Evolutionary conservation across 495 filamentous ascomycete species (phyloP).

Genomic region (Hypomontagnella submonticulosa): DNA sequence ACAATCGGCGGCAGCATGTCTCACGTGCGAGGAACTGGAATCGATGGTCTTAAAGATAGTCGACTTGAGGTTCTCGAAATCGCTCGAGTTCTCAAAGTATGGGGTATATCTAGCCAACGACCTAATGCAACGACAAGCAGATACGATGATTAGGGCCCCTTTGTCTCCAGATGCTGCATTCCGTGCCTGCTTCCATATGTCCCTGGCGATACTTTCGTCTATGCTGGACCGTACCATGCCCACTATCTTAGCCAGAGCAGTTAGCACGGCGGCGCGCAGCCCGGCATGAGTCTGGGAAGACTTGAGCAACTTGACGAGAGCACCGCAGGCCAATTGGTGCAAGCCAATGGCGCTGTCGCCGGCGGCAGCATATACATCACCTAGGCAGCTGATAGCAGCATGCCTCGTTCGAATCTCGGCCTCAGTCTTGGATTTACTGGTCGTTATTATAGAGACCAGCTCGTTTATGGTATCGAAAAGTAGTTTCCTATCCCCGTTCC

Average conservation of each 20-base stretch:
- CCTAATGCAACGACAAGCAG: slow-evolving; percentile 83
- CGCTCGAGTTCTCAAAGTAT: slow-evolving; percentile 88
- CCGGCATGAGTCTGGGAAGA: slow-evolving; percentile 81
- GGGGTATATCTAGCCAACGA: slow-evolving; percentile 73
- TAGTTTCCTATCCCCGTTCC: slow-evolving; percentile 87
- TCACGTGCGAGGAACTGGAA: slow-evolving; percentile 73
- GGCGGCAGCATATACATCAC: slow-evolving; percentile 86
- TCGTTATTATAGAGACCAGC: slow-evolving; percentile 76
- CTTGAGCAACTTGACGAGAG: slow-evolving; percentile 83
- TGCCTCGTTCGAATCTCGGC: slow-evolving; percentile 70
- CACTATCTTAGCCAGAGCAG: slow-evolving; percentile 78
- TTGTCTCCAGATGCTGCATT: slow-evolving; percentile 82
- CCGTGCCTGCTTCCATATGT: slow-evolving; percentile 92
- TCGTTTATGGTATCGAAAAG: slow-evolving; percentile 96
- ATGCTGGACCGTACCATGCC: slow-evolving; percentile 76
- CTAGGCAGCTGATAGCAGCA: slow-evolving; percentile 88
- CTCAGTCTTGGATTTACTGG: slow-evolving; percentile 84
- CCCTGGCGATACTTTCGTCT: slow-evolving; percentile 86
- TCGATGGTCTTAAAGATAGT: slow-evolving; percentile 88
- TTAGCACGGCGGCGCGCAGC: slow-evolving; percentile 83
- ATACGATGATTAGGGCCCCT: slow-evolving; percentile 80
- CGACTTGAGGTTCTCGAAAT: slow-evolving; percentile 86
- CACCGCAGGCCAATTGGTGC: slow-evolving; percentile 75
- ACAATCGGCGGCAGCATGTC: slow-evolving; percentile 89
- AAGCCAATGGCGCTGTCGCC: slow-evolving; percentile 93